Percentiles rank a stretch among this genome's conserved stretches.
phyloP scores from a whole-genome alignment of 768 basidiomycete species.

The Pulveroboletus sp. region DNA sequence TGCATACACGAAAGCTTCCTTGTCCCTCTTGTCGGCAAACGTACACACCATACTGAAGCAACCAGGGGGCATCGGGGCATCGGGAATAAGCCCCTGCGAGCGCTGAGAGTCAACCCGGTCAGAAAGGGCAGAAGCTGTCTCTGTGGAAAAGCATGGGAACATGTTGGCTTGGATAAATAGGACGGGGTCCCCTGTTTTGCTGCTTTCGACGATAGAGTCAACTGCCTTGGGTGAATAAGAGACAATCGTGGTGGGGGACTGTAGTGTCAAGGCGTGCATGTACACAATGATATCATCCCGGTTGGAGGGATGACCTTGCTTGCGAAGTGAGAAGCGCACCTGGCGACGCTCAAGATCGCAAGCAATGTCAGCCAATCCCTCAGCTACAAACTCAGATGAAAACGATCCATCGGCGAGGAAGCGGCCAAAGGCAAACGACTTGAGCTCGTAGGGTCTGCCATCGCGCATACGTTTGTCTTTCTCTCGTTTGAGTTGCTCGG shows the following conservation, averaged over 20 bases:
- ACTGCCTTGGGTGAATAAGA: constrained; percentile 22
- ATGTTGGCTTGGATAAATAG: constrained; percentile 32
- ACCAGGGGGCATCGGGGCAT: constrained; percentile 24
- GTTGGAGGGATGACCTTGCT: constrained; percentile 18
- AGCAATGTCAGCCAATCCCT: constrained; percentile 29
- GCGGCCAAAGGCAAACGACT: constrained; percentile 32
- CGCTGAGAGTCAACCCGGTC: constrained; percentile 12
- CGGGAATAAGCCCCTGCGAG: constrained; percentile 24
- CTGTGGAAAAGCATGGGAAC: constrained; percentile 28
- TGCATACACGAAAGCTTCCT: constrained; percentile 27
- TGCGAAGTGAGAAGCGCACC: constrained; percentile 30
- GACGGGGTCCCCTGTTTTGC: constrained; percentile 4
- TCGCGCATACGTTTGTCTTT: constrained; percentile 20
- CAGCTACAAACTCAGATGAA: constrained; percentile 27
- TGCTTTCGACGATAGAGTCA: constrained; percentile 17
- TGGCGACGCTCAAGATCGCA: constrained; percentile 33
- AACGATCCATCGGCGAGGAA: constrained; percentile 33
- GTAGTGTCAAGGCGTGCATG: not conserved
- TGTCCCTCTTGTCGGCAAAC: constrained; percentile 23
- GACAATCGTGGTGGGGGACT: constrained; percentile 5
- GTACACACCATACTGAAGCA: constrained; percentile 28
- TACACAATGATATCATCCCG: not conserved
- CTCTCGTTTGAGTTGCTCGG: constrained; percentile 19
- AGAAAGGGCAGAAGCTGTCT: not conserved
- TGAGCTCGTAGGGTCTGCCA: constrained; percentile 22